phyloP scores from a whole-genome alignment of 2,329 filamentous ascomycete species.

The Colletotrichum musae region DNA sequence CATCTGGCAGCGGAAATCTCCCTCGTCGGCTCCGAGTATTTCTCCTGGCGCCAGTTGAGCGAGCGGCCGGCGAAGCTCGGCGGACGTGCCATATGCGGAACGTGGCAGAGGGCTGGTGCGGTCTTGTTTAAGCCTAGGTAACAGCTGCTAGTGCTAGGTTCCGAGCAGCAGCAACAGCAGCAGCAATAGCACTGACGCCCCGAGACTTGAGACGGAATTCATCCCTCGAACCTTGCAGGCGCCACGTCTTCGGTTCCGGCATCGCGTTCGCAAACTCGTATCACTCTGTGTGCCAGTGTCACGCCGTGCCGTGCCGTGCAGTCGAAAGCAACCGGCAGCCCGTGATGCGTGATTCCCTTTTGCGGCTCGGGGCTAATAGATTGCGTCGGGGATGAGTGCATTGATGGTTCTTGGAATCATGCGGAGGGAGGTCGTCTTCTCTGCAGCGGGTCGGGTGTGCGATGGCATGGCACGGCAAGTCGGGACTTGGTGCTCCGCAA shows the following conservation, averaged over 20 bases:
- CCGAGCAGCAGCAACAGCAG: background rate
- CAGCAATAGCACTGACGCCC: slow-evolving; percentile 9
- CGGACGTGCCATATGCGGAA: background rate
- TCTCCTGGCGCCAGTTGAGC: slow-evolving; percentile 2
- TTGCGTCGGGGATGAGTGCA: background rate
- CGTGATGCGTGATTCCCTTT: background rate
- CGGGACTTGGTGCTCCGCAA: slow-evolving; percentile 12
- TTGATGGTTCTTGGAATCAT: background rate
- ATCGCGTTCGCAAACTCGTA: slow-evolving; percentile 22
- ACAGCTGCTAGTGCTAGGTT: too few species aligned
- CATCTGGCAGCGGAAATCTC: slow-evolving; percentile 20
- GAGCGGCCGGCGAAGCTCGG: background rate
- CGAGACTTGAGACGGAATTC: slow-evolving; percentile 28
- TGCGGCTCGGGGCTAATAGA: slow-evolving; percentile 15
- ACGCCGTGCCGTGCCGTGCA: background rate
- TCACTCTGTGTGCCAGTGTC: slow-evolving; percentile 2
- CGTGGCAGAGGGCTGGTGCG: too few species aligned
- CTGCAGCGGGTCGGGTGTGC: background rate
- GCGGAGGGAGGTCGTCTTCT: background rate
- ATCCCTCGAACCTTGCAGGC: slow-evolving; percentile 13
- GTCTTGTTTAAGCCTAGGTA: too few species aligned
- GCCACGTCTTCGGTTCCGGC: slow-evolving; percentile 26
- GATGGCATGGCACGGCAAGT: background rate
- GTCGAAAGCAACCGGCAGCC: background rate
- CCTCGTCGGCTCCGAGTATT: slow-evolving; percentile 36